Evolutionary conservation across 2,329 filamentous ascomycete species (phyloP).

Genomic region (Xylaria sp.): DNA sequence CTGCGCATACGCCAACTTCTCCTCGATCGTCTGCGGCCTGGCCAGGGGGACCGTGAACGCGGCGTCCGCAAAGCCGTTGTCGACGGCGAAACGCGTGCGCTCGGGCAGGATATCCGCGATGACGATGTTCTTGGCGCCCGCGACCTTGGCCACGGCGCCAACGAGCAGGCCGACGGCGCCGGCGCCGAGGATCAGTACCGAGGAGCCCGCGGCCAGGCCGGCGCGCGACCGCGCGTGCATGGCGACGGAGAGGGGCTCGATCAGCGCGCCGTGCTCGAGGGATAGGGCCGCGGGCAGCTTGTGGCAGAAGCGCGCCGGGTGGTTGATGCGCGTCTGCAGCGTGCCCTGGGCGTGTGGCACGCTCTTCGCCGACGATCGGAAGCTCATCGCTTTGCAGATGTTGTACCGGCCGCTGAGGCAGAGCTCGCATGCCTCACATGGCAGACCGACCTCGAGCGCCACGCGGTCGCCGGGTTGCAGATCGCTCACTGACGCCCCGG

Average conservation of each 20-base stretch:
- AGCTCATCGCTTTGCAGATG: slow-evolving; percentile 67
- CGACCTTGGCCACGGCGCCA: slow-evolving; percentile 65
- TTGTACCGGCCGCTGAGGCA: slow-evolving; percentile 69
- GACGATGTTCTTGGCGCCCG: slow-evolving; percentile 57
- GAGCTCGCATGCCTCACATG: slow-evolving; percentile 62
- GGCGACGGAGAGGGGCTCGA: slow-evolving; percentile 69
- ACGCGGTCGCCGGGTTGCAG: slow-evolving; percentile 76
- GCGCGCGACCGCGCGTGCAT: slow-evolving; percentile 65
- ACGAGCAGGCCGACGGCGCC: slow-evolving; percentile 70
- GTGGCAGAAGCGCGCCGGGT: slow-evolving; percentile 67
- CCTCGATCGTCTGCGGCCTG: slow-evolving; percentile 60
- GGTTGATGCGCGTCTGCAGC: slow-evolving; percentile 65
- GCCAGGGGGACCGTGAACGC: slow-evolving; percentile 61
- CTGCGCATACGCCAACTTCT: slow-evolving; percentile 63
- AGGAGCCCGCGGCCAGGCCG: slow-evolving; percentile 44
- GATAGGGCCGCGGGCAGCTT: slow-evolving; percentile 62
- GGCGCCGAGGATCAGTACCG: slow-evolving; percentile 67
- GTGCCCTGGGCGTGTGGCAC: slow-evolving; percentile 69
- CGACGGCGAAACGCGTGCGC: slow-evolving; percentile 66
- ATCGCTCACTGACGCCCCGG: slow-evolving; percentile 66
- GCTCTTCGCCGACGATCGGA: slow-evolving; percentile 66
- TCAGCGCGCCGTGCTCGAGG: slow-evolving; percentile 65
- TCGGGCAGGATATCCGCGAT: slow-evolving; percentile 67
- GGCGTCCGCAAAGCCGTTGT: slow-evolving; percentile 65
- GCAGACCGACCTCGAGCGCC: slow-evolving; percentile 66